These are phyloP conservation scores for Chaetomium strumarium DNA, from an alignment of 2,329 filamentous ascomycete species.

Conservation along the genomic window DNA sequence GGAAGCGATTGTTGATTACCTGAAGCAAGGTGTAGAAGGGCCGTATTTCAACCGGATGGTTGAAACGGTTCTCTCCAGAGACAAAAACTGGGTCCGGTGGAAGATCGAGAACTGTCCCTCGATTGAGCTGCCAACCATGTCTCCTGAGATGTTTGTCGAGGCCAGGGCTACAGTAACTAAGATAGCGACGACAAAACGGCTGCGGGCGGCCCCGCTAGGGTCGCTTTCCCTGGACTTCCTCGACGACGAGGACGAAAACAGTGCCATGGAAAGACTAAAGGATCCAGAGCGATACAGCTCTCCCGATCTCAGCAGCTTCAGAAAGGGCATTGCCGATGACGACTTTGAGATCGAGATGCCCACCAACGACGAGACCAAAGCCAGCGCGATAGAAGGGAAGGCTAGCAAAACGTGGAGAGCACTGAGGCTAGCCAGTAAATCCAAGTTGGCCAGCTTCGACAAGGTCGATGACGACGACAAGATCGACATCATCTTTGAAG, in stretches of 20 bases:
- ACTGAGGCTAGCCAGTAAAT: slow-evolving; percentile 70
- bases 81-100: slow-evolving; percentile 99
- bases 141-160: slow-evolving; percentile 60
- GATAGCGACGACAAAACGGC: slow-evolving; percentile 63
- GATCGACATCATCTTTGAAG: slow-evolving; percentile 50
- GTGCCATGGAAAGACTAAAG: slow-evolving; percentile 65
- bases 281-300: slow-evolving; percentile 57
- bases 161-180: slow-evolving; percentile 62
- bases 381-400: slow-evolving; percentile 60
- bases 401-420: slow-evolving; percentile 88
- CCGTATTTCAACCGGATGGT: slow-evolving; percentile 96
- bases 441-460: slow-evolving; percentile 72
- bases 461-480: slow-evolving; percentile 80
- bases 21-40: slow-evolving; percentile 74
- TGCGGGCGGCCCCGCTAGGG: slow-evolving; percentile 63
- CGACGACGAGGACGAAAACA: slow-evolving; percentile 52
- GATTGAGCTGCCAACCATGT: slow-evolving; percentile 71
- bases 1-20: slow-evolving; percentile 70
- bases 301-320: slow-evolving; percentile 65
- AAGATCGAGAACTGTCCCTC: slow-evolving; percentile 90
- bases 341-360: slow-evolving; percentile 86
- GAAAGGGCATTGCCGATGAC: slow-evolving; percentile 67
- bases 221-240: slow-evolving; percentile 76
- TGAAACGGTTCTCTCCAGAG: slow-evolving; percentile 86
- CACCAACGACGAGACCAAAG: slow-evolving; percentile 53